Base-by-base conservation (phyloP, 495 filamentous ascomycete genomes). In the Cairneyella variabilis region DNA sequence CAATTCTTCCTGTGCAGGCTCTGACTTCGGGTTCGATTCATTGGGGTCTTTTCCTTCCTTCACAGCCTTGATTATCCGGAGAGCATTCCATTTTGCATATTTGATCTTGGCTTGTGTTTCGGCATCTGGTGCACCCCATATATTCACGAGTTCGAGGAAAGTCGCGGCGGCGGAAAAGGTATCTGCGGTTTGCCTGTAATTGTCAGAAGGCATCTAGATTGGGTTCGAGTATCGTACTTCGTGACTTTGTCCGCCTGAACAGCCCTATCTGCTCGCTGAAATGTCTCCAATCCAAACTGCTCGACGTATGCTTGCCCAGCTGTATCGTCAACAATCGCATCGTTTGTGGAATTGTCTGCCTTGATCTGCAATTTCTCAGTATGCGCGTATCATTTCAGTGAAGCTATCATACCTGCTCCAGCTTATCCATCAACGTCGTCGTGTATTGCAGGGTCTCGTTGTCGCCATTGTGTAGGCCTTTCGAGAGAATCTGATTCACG, bases 41-140 rank as follows among this genome's bases (percentile, higher is more conserved):
- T 99, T 99, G 3, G 93, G 91, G 65, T 99, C 92, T 54, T 89
- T 86, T 39, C 91, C 91, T 16, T 90, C 88, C 67, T 88, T 92
- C 57, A 95, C 78, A 1, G 92, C 95, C 71, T 91, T 95, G 2
- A 82, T 75, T 64, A 99, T 97, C 38, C 95, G 82, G 11, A 92
- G 67, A 12, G 93, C 90, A 66, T 99, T 95, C 76, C 88, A 97
- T 68, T 97, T 97, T 34, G 92, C 89, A 67, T 86, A 99, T 66
- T 91, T 96, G 67, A 91, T 88, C 71, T 95, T 96, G 21, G 88
- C 82, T 37, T 83, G 79, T 43, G 86, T 82, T 63, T 98, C 93
- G 12, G 76, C 64, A 44, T 96, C 89, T 23, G 81, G 71, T 3
- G 80, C 64, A 0, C 83, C 85, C 88, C 92, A 99, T 43, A 95